Evolutionary conservation across 495 filamentous ascomycete genomes (phyloP), one percentile per base, ranked within the genome.

Genomic region (Halenospora varia): DNA sequence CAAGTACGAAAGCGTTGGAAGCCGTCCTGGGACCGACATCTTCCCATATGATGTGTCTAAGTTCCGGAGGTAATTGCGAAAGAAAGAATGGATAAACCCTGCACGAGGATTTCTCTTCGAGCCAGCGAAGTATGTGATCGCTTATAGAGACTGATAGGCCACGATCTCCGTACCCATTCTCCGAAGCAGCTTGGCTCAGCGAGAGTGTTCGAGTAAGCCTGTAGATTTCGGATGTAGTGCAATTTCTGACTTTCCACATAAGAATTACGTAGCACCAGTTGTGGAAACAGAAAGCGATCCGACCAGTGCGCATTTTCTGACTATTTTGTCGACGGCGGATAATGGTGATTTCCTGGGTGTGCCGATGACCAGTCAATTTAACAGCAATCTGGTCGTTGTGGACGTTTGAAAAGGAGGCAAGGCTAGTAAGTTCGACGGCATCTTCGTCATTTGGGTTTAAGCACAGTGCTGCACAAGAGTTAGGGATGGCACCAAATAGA

Each of bases 191-290:
- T 3, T 46, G 18, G 19, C 46, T 29, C 3, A 18, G 20, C 26
- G 42, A 24, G 18, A 61, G 58, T 10, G 46, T 45, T 51, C 47
- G 25, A 39, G 24, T 18, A 2, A 61, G 58, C 23, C 18, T 55
- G 47, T 48, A 61, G 47, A 61, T 44, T 8, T 20, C 19, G 19
- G n/a, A 51, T 40, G 13, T 50, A 13, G 8, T 1, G 1, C 15
- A 56, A 18, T 24, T 26, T 25, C 13, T 23, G 0, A 45, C 1
- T 29, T 51, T 56, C 52, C 35, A 51, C n/a, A 1, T 51, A 4
- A 56, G 35, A 46, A 61, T 51, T 23, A 46, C 9, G 53, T 56
- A 61, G 47, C 53, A 61, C 58, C 51, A 61, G 19, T 19, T 22
- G 25, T 61, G 51, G 45, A 61, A 55, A 29, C 35, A 55, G 25